Evolutionary conservation across 2,329 filamentous ascomycete genomes (phyloP).

Genomic region (Sarocladiaceae sp.): DNA sequence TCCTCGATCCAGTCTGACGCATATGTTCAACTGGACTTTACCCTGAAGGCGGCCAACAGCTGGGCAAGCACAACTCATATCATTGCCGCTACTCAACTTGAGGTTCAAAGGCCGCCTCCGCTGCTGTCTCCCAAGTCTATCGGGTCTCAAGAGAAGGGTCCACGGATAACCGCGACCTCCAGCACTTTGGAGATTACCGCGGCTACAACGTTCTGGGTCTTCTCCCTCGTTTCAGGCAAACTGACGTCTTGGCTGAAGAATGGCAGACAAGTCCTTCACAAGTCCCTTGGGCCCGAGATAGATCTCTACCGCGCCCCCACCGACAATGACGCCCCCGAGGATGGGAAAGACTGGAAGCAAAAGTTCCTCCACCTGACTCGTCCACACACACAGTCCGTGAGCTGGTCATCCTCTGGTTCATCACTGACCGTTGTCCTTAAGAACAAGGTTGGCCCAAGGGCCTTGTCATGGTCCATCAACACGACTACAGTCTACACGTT

Average conservation of each 20-base stretch:
- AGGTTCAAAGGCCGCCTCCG: not conserved
- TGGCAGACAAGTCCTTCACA: not conserved
- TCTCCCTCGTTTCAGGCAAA: conserved; percentile 26
- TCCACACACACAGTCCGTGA: conserved; percentile 13
- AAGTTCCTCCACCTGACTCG: not conserved
- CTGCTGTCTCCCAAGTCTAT: not conserved
- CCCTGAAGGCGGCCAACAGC: not conserved
- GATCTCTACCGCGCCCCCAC: conserved; percentile 14
- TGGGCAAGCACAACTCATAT: not conserved
- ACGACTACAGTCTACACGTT: not conserved
- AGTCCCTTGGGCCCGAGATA: conserved; percentile 12
- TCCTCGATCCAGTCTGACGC: not conserved
- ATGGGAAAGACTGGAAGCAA: conserved; percentile 11
- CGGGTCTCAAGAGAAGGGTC: not conserved
- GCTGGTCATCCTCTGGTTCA: conserved; percentile 40
- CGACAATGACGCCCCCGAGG: conserved; percentile 13
- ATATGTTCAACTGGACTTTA: not conserved
- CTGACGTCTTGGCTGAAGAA: conserved; percentile 30
- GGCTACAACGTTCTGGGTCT: conserved; percentile 25
- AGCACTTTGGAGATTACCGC: conserved; percentile 9
- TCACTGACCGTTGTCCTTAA: conserved; percentile 39
- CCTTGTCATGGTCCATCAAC: conserved; percentile 12
- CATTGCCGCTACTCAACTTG: not conserved
- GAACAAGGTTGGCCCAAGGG: conserved; percentile 51
- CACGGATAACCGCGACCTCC: not conserved